Evolutionary conservation across 2,329 filamentous ascomycete genomes (phyloP), one percentile per base, ranked within the genome.

Genomic region (Magnaporthiopsis rhizophila): DNA sequence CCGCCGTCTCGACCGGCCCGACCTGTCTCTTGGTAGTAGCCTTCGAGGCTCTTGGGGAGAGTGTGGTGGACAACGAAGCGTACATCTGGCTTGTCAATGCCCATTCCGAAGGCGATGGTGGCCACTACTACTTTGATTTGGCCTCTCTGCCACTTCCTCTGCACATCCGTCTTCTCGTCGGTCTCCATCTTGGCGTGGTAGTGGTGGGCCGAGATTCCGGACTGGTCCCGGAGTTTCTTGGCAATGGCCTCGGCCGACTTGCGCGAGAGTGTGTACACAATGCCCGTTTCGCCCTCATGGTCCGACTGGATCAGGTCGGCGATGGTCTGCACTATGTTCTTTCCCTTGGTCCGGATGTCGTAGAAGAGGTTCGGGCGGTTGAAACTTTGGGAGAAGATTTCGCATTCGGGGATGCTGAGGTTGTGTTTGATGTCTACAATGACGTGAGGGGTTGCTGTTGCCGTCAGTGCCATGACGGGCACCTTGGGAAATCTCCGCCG

Each of bases 31-130:
- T 99, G 95, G 72, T 99, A 99, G 75, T 99, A 99, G 0, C 95
- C 95, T 77, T 99, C 95, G 64, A 99, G 79, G 70, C 92, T 97
- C 76, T 99, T 98, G 1, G 95, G 95, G 7, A 99, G 82, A 58
- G 88, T 90, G 71, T 96, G 89, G 72, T 99, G 96, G 57, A 99
- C 91, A 45, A 99, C 95, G 73, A 96, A 99, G 34, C 95, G 90
- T 61, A 99, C 95, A 73, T 99, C 90, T 0, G 93, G 86, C 75
- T 99, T 99, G 79, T 99, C 95, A 68, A 99, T 99, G n/a, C 95
- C 95, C 95, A 99, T 99, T 8, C 95, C 95, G 73, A 99, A 99
- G 30, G 95, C 95, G 74, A 99, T 98, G 0, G 95, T 99, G 26
- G 95, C 96, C 62, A 99, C 95, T 58, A 99, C 96, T 45, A 99